These are phyloP conservation scores for Lentinula sp. DNA, from an alignment of 768 basidiomycete species.

Conservation along the genomic window DNA sequence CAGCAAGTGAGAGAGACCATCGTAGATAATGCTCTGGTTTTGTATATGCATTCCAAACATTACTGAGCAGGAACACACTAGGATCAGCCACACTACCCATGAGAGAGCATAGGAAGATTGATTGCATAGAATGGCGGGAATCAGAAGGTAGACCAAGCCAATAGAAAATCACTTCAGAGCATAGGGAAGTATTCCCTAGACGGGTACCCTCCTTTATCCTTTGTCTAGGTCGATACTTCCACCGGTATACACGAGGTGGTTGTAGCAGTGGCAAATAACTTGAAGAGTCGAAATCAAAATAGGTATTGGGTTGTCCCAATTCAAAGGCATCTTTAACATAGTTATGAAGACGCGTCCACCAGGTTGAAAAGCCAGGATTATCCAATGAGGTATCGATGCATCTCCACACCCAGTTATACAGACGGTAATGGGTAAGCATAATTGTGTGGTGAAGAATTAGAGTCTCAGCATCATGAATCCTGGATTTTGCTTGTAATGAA, in stretches of 20 bases:
- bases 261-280: neutral
- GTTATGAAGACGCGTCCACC: neutral
- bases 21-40: too few species aligned
- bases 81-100: too few species aligned
- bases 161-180: too few species aligned
- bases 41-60: too few species aligned
- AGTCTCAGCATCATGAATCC: neutral
- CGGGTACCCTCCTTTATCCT: neutral
- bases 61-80: too few species aligned
- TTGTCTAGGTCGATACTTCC: neutral
- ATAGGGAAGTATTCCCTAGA: neutral
- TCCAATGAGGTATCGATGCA: neutral
- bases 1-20: too few species aligned
- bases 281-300: too few species aligned
- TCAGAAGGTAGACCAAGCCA: too few species aligned
- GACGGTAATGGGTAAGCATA: neutral
- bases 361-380: neutral
- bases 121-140: too few species aligned
- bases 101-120: too few species aligned
- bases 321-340: too few species aligned
- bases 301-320: too few species aligned
- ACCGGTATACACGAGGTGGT: neutral
- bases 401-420: neutral
- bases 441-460: neutral
- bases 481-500: neutral